Base-by-base conservation (phyloP, 768 basidiomycete genomes). In the Xerocomellus amylosporus region DNA sequence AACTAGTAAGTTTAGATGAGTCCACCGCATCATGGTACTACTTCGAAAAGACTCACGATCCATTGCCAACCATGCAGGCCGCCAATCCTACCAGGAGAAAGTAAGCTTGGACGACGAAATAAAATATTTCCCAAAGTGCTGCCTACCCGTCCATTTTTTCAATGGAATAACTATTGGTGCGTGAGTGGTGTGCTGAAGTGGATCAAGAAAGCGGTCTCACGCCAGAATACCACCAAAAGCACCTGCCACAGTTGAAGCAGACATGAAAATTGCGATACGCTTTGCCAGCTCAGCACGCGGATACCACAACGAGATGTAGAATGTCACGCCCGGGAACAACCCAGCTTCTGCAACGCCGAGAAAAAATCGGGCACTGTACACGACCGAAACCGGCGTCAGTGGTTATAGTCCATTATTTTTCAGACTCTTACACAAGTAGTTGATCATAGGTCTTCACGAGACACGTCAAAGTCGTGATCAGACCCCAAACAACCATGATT, bases 221-320 rank as follows among this genome's bases (percentile, higher is more conserved):
- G 81, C 80, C 17, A 66, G 68, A 41, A 82, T 53, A 31, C 82
- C 81, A 45, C 79, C 74, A 59, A 71, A 81, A 51, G 71, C 68
- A 36, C 75, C 83, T 24, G 81, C 78, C 43, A 80, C 55, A 2
- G 81, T 83, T 15, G 83, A 81, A 45, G 81, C 80, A 15, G 79
- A 78, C 66, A 79, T 77, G 73, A 87, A 85, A 15, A 85, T 65
- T 2, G 84, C 81, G 34, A 82, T 73, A 36, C 85, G 78, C 55
- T 69, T 70, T 13, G 79, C 83, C 42, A 79, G 79, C 60, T 86
- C 84, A 38, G 72, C 68, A 40, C 79, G 73, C 9, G 81, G 76
- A 64, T 88, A 82, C 84, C 83, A 86, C 44, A 78, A 66, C 3
- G 80, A 80, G 31, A 84, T 63, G 31, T 73, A 75, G 55, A 70